Evolutionary conservation across 2,329 filamentous ascomycete genomes (phyloP).

Genomic region (Botryotinia calthae): DNA sequence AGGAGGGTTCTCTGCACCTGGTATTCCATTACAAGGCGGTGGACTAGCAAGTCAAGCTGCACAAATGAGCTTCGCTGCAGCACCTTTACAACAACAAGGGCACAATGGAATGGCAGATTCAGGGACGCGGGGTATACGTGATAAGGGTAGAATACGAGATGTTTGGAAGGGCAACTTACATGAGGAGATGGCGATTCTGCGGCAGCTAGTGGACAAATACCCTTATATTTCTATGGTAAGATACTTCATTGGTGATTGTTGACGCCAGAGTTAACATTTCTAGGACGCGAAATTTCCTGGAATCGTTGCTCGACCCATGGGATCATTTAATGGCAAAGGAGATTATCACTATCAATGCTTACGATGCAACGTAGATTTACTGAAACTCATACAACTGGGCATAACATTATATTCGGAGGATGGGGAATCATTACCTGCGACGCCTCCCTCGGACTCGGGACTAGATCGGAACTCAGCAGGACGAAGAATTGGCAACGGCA

Average conservation of each 20-base stretch:
- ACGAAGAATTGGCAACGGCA: constrained; percentile 46
- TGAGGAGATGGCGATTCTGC: constrained; percentile 83
- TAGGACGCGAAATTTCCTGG: constrained; percentile 99
- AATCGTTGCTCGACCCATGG: constrained; percentile 92
- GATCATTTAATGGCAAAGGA: constrained; percentile 88
- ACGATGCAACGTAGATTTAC: constrained; percentile 92
- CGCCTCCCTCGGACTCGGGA: constrained; percentile 44
- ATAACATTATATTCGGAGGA: constrained; percentile 90
- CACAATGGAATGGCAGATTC: constrained; percentile 52
- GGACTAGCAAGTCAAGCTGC: constrained; percentile 84
- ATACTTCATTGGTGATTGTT: constrained; percentile 22
- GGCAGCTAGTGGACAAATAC: constrained; percentile 83
- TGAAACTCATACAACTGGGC: constrained; percentile 96
- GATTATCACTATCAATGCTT: constrained; percentile 99
- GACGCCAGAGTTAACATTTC: constrained; percentile 29
- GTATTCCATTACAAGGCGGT: constrained; percentile 48
- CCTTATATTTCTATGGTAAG: constrained; percentile 95
- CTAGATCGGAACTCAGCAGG: constrained; percentile 46
- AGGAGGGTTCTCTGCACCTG: constrained; percentile 56
- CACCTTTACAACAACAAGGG: constrained; percentile 59
- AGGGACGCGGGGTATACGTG: constrained; percentile 54
- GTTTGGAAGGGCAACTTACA: constrained; percentile 92
- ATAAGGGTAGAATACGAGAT: constrained; percentile 82
- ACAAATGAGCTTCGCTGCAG: constrained; percentile 80
- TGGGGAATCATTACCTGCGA: constrained; percentile 76